Evolutionary conservation across 78 protist species (phyloP).

Genomic region (Dictyostelium intermedium): DNA sequence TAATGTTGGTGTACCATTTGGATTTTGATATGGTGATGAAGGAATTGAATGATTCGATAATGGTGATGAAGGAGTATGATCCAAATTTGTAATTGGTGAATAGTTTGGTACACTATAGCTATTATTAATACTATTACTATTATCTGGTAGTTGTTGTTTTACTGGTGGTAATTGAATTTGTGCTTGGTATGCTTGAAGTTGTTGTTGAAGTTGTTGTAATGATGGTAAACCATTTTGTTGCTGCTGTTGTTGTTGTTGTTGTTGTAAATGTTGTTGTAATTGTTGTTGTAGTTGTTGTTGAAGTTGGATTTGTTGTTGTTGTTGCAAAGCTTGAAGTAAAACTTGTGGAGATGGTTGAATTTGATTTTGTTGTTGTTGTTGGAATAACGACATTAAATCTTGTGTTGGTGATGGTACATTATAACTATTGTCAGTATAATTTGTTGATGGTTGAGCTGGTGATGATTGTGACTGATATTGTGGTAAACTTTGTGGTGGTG

Average conservation of each 20-base stretch:
- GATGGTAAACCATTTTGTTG: neutral
- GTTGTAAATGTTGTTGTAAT: neutral
- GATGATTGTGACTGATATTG: conserved; percentile 10
- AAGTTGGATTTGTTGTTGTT: neutral
- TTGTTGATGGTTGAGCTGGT: neutral
- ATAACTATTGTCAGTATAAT: neutral
- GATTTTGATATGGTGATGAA: neutral
- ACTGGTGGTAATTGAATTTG: neutral
- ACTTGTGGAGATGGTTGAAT: neutral
- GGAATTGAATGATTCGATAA: neutral
- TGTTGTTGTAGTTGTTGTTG: neutral
- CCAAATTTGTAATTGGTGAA: neutral
- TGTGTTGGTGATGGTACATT: conserved; percentile 7
- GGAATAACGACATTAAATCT: neutral
- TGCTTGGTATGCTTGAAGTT: neutral
- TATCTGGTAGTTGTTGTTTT: neutral
- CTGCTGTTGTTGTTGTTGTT: neutral
- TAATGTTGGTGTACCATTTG: neutral
- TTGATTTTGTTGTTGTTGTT: neutral
- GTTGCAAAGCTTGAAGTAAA: neutral
- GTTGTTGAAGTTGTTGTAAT: neutral
- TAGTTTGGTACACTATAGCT: neutral
- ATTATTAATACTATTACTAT: neutral
- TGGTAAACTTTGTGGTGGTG: conserved; percentile 31
- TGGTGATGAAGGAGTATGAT: neutral